Evolutionary conservation across 352 stramenopile genomes (phyloP).

Genomic region (Pythium folliculosum): DNA sequence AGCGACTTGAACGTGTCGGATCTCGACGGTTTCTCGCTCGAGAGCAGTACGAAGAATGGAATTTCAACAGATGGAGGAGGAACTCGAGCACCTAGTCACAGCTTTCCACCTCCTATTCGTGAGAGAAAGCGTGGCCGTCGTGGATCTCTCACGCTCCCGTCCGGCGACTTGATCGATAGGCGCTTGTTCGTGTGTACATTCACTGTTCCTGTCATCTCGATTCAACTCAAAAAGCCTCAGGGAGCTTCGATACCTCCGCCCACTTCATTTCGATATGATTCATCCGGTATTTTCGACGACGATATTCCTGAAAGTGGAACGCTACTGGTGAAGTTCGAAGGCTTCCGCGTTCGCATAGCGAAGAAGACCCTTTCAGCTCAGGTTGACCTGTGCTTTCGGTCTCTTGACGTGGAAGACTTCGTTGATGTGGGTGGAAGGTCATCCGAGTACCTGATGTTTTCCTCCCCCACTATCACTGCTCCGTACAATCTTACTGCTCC

Average conservation of each 20-base stretch:
- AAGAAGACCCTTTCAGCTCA: conserved; percentile 84
- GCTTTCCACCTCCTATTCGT: background rate
- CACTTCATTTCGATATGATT: conserved; percentile 61
- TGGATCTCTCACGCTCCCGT: conserved; percentile 26
- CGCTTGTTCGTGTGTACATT: conserved; percentile 79
- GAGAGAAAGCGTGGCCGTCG: conserved; percentile 19
- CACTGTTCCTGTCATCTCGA: conserved; percentile 76
- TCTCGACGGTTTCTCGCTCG: conserved; percentile 29
- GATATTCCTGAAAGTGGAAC: conserved; percentile 63
- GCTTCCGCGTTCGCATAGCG: conserved; percentile 73
- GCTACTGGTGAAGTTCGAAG: conserved; percentile 77
- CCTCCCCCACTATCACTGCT: conserved; percentile 63
- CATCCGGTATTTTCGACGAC: conserved; percentile 37
- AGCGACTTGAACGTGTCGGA: background rate
- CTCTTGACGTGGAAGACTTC: conserved; percentile 80
- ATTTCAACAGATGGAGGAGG: background rate
- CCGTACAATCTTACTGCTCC: conserved; percentile 66
- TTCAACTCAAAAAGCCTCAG: conserved; percentile 80
- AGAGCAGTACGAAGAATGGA: background rate
- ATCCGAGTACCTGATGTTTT: conserved; percentile 80
- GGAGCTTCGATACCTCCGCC: conserved; percentile 44
- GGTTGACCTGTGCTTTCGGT: conserved; percentile 64
- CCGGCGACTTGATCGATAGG: conserved; percentile 65
- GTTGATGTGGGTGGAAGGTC: conserved; percentile 59
- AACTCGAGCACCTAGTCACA: conserved; percentile 2